These are phyloP conservation scores for Talaromyces sp. DNA, from an alignment of 2,329 filamentous ascomycete genomes.

Conservation along the genomic window DNA sequence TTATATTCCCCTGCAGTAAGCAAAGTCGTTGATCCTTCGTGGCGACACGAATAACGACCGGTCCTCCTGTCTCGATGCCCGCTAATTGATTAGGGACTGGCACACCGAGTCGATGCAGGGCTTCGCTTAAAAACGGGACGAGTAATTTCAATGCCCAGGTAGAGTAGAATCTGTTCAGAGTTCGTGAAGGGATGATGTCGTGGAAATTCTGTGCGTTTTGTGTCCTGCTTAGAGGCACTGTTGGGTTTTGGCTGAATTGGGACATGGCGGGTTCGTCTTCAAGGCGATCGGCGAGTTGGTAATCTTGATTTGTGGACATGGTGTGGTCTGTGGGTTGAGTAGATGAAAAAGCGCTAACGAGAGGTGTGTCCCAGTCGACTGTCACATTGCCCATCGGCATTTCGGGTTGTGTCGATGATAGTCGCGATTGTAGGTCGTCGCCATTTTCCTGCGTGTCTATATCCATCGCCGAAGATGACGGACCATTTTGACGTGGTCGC, in stretches of 20 bases:
- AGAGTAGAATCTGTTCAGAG: slow-evolving; percentile 89
- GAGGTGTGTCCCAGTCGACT: slow-evolving; percentile 86
- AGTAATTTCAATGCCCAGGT: slow-evolving; percentile 71
- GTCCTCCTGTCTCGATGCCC: slow-evolving; percentile 50
- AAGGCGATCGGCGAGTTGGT: slow-evolving; percentile 60
- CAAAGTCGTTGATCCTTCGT: slow-evolving; percentile 57
- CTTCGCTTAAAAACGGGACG: slow-evolving; percentile 73
- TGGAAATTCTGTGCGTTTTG: slow-evolving; percentile 84
- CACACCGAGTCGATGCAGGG: slow-evolving; percentile 80
- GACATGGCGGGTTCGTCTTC: slow-evolving; percentile 78
- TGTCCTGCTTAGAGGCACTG: slow-evolving; percentile 78
- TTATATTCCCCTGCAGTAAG: slow-evolving; percentile 43
- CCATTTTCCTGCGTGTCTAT: slow-evolving; percentile 30
- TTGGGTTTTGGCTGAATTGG: slow-evolving; percentile 78
- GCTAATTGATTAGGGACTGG: slow-evolving; percentile 56
- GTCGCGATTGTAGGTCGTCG: slow-evolving; percentile 43
- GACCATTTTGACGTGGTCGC: slow-evolving; percentile 33
- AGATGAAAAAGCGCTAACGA: slow-evolving; percentile 43
- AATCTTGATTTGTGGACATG: slow-evolving; percentile 32
- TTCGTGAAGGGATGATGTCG: slow-evolving; percentile 84
- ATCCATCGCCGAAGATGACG: slow-evolving; percentile 63
- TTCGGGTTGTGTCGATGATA: slow-evolving; percentile 85
- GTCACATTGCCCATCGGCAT: slow-evolving; percentile 68
- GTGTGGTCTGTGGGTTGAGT: slow-evolving; percentile 47
- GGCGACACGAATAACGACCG: slow-evolving; percentile 67